These are phyloP conservation scores for Eimeria falciformis DNA, from an alignment of 169 alveolate species.

Conservation along the genomic window DNA sequence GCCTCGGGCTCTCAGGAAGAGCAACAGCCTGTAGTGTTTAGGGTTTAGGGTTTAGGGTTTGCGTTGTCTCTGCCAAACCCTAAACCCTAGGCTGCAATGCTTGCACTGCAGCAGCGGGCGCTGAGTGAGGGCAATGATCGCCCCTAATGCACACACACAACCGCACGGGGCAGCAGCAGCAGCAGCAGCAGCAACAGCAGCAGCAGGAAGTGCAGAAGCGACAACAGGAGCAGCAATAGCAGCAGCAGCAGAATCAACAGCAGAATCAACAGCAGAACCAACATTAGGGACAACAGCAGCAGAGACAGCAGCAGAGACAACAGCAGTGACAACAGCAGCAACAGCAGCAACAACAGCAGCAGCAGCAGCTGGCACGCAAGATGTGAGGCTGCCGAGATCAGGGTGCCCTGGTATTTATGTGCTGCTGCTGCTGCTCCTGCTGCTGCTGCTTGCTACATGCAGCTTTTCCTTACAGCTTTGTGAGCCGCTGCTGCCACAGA, in stretches of 20 bases:
- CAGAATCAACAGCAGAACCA: not conserved
- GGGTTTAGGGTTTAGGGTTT: constrained; percentile 60
- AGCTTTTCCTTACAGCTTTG: not conserved
- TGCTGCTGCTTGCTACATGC: not conserved
- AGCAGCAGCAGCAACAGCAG: not conserved
- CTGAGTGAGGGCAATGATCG: not conserved
- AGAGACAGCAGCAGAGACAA: not conserved
- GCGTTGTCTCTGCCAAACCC: constrained; percentile 54
- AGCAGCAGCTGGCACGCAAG: not conserved
- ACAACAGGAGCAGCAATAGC: not conserved
- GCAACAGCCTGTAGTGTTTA: not conserved
- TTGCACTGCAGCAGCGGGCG: not conserved
- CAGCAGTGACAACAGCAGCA: not conserved
- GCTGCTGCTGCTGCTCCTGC: not conserved
- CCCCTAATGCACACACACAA: too few species aligned
- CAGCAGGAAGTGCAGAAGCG: not conserved
- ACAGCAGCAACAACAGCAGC: not conserved
- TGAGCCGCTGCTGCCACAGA: not conserved
- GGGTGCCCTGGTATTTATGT: not conserved
- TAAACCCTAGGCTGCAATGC: not conserved
- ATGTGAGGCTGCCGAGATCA: not conserved
- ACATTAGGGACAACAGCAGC: not conserved
- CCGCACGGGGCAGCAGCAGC: too few species aligned
- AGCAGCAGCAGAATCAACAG: not conserved
- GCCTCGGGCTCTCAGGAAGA: not conserved